Base-by-base conservation (phyloP, 2,329 filamentous ascomycete species). In the Neofusicoccum ribis region DNA sequence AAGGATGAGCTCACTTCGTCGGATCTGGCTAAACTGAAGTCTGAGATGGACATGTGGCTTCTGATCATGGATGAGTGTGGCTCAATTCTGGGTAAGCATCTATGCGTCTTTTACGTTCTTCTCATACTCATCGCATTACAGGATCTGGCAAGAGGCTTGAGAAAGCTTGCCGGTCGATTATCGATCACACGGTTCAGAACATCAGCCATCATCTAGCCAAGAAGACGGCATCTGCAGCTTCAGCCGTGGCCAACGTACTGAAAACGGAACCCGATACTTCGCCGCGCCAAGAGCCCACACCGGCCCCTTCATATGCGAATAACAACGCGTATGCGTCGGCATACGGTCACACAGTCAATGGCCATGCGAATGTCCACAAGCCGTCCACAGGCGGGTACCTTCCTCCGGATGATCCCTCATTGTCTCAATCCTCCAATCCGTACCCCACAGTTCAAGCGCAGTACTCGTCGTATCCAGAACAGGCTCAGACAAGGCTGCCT, bases 1-100 rank as follows among this genome's bases (percentile, higher is more conserved):
- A 83, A 89, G 36, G 85, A 86, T 56, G 81, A 85, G 9, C 85
- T 87, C 11, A 86, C 85, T 0, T 77, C 81, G 0, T 81, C 81
- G 1, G 86, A 91, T 65, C 78, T 93, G 62, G 80, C 82, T 15
- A 77, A 77, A n/a, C 78, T 94, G 58, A 84, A 84, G 67, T 77
- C 81, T 8, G 89, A 93, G 62, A 92, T 92, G 89, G 82, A 85
- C 37, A 77, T 82, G 23, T 93, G 91, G 88, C 79, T 91, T 54
- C 81, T 83, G 39, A 85, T 93, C 47, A 83, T 94, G 68, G 84
- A 84, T 34, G 88, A 91, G 65, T 87, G 88, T 54, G 86, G 88
- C 20, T 79, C 80, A 44, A 78, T 91, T n/a, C 77, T 92, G 47
- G 89, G 90, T 91, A 80, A 76, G 84, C 81, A 15, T 31, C 15